A percentile compares a stretch with the other conserved stretches of the same genome.
Evolutionary conservation across 305 asterid genomes (phyloP).

Genomic region (Lippia alba): DNA sequence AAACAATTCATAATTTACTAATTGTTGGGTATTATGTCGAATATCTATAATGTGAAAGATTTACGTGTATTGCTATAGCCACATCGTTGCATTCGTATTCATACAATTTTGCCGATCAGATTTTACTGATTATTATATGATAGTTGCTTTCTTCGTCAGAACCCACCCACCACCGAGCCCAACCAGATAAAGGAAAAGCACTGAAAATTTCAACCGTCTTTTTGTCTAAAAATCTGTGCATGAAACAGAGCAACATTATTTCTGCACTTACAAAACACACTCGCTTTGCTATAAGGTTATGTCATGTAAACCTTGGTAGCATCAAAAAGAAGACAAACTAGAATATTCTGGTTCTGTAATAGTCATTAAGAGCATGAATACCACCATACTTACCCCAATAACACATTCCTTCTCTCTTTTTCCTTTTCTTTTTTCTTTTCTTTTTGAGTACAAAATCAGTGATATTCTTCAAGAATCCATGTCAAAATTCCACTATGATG

Average conservation of each 20-base stretch:
- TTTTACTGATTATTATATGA: too few species aligned
- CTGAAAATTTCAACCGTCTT: not conserved
- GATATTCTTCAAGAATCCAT: not conserved
- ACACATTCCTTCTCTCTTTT: too few species aligned
- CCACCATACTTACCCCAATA: not conserved
- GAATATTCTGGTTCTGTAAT: not conserved
- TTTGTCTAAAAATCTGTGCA: not conserved
- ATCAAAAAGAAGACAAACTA: too few species aligned
- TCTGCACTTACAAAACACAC: not conserved
- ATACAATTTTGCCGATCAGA: too few species aligned
- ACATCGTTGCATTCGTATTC: too few species aligned
- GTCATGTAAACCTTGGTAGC: too few species aligned
- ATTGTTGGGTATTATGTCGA: too few species aligned
- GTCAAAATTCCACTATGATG: not conserved
- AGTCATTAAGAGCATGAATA: not conserved
- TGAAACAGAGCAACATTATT: not conserved
- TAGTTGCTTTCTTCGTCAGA: conserved; percentile 6
- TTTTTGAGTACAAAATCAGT: not conserved
- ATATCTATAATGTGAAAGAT: too few species aligned
- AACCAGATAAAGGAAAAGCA: not conserved
- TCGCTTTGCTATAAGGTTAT: too few species aligned
- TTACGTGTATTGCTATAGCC: too few species aligned
- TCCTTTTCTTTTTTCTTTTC: not conserved
- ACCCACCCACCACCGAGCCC: conserved; percentile 1
- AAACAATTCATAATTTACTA: too few species aligned